A percentile compares a stretch with the other conserved stretches of the same genome.
Conservation (phyloP, 768 basidiomycete genomes). For the Boletus rubescentipes region DNA sequence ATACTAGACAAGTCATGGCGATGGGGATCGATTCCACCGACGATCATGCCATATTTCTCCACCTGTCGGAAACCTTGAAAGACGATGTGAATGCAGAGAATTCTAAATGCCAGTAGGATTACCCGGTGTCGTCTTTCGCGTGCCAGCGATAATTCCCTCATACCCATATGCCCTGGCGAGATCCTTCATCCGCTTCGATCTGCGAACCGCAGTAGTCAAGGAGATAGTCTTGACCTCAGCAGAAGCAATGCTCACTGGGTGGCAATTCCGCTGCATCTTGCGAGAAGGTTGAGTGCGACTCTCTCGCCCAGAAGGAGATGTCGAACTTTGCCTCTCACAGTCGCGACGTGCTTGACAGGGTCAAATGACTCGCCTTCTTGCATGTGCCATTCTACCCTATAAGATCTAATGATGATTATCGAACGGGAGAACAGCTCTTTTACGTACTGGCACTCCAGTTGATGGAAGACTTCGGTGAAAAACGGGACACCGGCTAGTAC, state of each 20-base stretch:
- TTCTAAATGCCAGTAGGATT: not conserved
- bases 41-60: conserved; percentile 98
- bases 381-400: conserved; percentile 92
- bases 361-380: conserved; percentile 80
- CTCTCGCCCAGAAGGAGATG: conserved; percentile 90
- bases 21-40: conserved; percentile 95
- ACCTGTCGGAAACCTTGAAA: conserved; percentile 83
- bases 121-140: conserved; percentile 96
- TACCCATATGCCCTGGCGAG: conserved; percentile 77
- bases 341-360: conserved; percentile 84
- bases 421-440: not conserved
- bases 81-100: conserved; percentile 6
- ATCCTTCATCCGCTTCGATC: conserved; percentile 81
- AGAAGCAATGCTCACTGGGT: conserved; percentile 63
- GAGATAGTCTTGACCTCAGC: not conserved
- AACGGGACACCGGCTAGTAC: conserved; percentile 95
- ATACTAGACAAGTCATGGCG: conserved; percentile 96
- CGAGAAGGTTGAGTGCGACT: conserved; percentile 88
- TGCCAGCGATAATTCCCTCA: conserved; percentile 88
- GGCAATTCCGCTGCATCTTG: conserved; percentile 95
- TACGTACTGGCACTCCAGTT: conserved; percentile 87
- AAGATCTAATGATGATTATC: not conserved
- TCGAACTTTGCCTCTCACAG: conserved; percentile 86
- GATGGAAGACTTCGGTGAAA: conserved; percentile 88
- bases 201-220: conserved; percentile 31